Percentiles rank a stretch among this genome's conserved stretches.
Conservation (phyloP, 495 filamentous ascomycete genomes). For the Podospora fimiseda region DNA sequence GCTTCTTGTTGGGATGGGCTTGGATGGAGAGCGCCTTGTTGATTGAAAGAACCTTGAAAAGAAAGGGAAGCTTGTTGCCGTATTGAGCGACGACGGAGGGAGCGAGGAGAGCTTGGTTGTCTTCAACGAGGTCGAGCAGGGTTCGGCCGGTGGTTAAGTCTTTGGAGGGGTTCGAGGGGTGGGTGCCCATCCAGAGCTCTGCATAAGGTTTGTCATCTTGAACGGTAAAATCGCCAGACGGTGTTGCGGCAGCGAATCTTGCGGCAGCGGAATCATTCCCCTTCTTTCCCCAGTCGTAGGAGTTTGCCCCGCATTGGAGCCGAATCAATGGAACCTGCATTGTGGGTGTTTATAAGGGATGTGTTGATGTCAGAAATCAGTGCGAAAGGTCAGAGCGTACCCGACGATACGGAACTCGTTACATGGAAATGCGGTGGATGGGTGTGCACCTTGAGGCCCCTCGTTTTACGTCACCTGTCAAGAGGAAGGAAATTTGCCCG, state of each 20-base stretch:
- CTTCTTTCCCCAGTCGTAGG: constrained; percentile 98
- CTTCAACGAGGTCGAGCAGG: constrained; percentile 81
- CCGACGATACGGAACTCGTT: background rate
- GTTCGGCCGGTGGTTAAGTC: constrained; percentile 78
- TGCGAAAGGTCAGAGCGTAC: background rate
- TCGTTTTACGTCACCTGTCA: background rate
- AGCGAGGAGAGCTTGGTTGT: constrained; percentile 77
- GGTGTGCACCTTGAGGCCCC: background rate
- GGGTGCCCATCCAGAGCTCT: constrained; percentile 99
- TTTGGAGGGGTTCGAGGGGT: constrained; percentile 89
- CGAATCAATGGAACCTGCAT: constrained; percentile 70
- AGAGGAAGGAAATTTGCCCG: background rate
- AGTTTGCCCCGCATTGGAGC: constrained; percentile 94
- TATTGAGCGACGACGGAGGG: constrained; percentile 57
- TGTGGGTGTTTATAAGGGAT: background rate
- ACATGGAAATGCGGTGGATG: background rate
- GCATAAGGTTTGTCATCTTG: constrained; percentile 82
- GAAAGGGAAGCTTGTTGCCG: constrained; percentile 70
- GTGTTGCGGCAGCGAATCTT: constrained; percentile 70
- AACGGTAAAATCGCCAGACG: constrained; percentile 62
- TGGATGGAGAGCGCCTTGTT: constrained; percentile 93
- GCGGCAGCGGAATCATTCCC: constrained; percentile 74
- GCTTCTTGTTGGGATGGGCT: constrained; percentile 95
- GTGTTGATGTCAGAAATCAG: no score
- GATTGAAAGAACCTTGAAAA: constrained; percentile 96